Base-by-base conservation (phyloP, 768 basidiomycete genomes). In the Cystobasidium ongulense region DNA sequence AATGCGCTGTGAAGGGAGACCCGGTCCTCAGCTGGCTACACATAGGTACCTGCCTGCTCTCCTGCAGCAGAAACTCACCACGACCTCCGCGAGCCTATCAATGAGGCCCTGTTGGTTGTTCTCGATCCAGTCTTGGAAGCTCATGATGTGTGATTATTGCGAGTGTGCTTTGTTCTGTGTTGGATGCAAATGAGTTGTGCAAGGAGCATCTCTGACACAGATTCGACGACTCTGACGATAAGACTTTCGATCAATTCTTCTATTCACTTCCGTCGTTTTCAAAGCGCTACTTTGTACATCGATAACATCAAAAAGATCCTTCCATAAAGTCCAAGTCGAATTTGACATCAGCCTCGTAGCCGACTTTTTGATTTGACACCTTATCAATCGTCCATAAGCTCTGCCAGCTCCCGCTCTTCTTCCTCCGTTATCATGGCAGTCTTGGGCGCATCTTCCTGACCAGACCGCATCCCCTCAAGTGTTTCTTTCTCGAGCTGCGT, bases 101-200 rank as follows among this genome's bases (percentile, higher is more conserved):
- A 98, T 90, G 79, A 93, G 94, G 29, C 82, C 81, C 63, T 87
- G 84, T 67, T 88, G 84, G 77, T 95, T 87, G 21, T 83, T 79
- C 75, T 93, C 87, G 80, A 98, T 84, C 77, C 85, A 89, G 29
- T 52, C 54, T 21, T 7, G 31, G 54, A 59, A 57, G 57, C 57
- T 59, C 57, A 59, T 59, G 29, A 27, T 59, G 25, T 35, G 5
- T 27, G 25, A 3, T 10, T 35, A 5, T 59, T 10, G 11, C 21
- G 57, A 3, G 27, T 27, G 27, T 11, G 8, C 13, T 59, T 15
- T 4, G 46, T 50, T 50, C 46, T 11, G 18, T 21, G 15, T n/a
- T n/a, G n/a, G n/a, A n/a, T n/a, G n/a, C n/a, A n/a, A n/a, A 21
- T 21, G 8, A n/a, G 46, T 50, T 59, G 57, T 35, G 8, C 57